phyloP scores from a whole-genome alignment of 1,284 basidiomycete species.

The Thelephora terrestris region DNA sequence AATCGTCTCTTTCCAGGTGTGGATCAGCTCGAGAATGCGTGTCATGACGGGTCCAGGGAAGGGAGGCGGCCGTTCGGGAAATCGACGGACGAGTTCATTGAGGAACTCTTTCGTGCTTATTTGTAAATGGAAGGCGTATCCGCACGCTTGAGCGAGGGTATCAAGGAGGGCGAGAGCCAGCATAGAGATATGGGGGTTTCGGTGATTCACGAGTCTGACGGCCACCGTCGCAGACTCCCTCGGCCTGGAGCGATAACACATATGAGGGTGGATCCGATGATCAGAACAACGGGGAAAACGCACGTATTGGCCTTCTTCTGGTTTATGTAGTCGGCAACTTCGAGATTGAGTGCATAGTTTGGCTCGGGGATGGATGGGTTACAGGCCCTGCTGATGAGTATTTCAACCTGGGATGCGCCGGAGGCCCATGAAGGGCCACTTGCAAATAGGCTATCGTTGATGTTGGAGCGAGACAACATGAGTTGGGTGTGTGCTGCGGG shows the following conservation, averaged over 20 bases:
- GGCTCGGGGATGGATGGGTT: slow-evolving; percentile 82
- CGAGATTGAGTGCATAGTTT: slow-evolving; percentile 88
- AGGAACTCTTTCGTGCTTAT: slow-evolving; percentile 98
- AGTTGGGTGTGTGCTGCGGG: background rate
- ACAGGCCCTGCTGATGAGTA: slow-evolving; percentile 76
- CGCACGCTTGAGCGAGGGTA: slow-evolving; percentile 90
- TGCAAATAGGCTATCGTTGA: background rate
- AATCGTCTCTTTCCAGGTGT: slow-evolving; percentile 93
- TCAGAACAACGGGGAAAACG: slow-evolving; percentile 21
- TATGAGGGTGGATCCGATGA: background rate
- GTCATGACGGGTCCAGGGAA: slow-evolving; percentile 94
- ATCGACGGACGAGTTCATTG: slow-evolving; percentile 95
- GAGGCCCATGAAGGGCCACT: slow-evolving; percentile 10
- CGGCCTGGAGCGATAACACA: slow-evolving; percentile 37
- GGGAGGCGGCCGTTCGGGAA: slow-evolving; percentile 94
- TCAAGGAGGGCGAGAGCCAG: slow-evolving; percentile 81
- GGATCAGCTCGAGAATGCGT: slow-evolving; percentile 87
- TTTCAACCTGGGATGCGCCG: slow-evolving; percentile 51
- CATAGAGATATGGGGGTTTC: slow-evolving; percentile 84
- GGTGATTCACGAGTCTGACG: slow-evolving; percentile 77
- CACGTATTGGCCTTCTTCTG: slow-evolving; percentile 95
- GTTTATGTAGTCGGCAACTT: slow-evolving; percentile 91
- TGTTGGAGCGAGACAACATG: background rate
- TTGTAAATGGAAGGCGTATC: slow-evolving; percentile 95
- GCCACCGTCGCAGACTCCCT: slow-evolving; percentile 83